Evolutionary conservation across 495 filamentous ascomycete genomes (phyloP).

Genomic region (Penicillium taxi): DNA sequence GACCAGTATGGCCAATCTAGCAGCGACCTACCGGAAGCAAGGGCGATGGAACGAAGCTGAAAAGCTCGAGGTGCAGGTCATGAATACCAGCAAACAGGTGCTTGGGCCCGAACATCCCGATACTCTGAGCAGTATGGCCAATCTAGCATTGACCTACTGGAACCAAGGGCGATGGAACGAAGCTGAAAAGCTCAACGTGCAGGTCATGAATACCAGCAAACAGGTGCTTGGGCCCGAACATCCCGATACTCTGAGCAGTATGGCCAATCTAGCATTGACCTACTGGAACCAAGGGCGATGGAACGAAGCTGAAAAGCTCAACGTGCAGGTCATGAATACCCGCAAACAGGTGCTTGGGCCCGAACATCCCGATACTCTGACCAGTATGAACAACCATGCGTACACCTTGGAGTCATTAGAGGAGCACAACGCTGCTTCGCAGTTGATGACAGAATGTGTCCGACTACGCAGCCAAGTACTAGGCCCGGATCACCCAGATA

Average conservation of each 20-base stretch:
- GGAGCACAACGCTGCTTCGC: neutral
- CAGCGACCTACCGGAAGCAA: neutral
- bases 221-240: neutral
- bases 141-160: too few species aligned
- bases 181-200: too few species aligned
- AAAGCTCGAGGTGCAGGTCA: conserved; percentile 12
- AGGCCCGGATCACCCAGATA: neutral
- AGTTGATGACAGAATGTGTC: neutral
- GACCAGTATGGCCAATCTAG: neutral
- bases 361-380: neutral
- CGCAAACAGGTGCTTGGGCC: too few species aligned
- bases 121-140: neutral
- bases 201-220: too few species aligned
- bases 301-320: too few species aligned
- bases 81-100: neutral
- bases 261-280: too few species aligned
- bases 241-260: neutral
- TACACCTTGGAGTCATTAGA: neutral
- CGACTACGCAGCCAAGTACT: neutral
- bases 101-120: neutral
- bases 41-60: conserved; percentile 2
- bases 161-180: too few species aligned
- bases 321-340: too few species aligned
- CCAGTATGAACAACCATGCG: neutral
- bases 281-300: too few species aligned